A percentile compares a stretch with the other conserved stretches of the same genome.
These are phyloP conservation scores for Oryza coarctata DNA, from an alignment of 176 grass and related monocot genomes.

Conservation along the genomic window DNA sequence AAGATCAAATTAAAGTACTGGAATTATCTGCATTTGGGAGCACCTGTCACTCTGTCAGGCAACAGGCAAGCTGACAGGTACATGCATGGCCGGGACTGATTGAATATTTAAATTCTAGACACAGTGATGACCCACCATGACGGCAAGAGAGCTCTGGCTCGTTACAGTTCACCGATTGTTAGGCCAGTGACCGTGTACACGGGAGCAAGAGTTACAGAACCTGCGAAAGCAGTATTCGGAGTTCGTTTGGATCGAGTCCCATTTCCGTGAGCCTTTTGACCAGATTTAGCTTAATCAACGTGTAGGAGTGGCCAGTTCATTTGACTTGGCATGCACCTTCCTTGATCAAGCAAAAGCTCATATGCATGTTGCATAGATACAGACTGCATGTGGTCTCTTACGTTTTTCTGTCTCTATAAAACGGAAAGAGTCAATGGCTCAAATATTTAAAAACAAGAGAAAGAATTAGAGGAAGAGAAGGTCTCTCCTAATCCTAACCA, in stretches of 20 bases:
- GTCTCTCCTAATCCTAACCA: background rate
- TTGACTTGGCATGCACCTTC: slow-evolving; percentile 31
- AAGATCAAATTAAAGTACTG: background rate
- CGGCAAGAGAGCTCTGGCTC: background rate
- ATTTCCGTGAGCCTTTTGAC: background rate
- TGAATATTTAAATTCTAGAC: background rate
- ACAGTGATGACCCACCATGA: background rate
- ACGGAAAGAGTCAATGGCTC: background rate
- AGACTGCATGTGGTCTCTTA: background rate
- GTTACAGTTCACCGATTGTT: slow-evolving; percentile 1
- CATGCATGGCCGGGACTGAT: background rate
- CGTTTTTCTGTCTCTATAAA: background rate
- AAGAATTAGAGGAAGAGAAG: background rate
- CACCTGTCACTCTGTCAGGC: background rate
- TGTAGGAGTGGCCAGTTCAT: slow-evolving; percentile 14
- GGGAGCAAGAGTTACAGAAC: too few species aligned
- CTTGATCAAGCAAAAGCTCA: slow-evolving; percentile 6
- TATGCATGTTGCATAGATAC: slow-evolving; percentile 1
- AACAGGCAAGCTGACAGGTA: background rate
- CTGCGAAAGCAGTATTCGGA: background rate
- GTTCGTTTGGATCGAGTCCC: background rate
- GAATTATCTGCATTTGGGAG: background rate
- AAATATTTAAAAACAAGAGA: background rate
- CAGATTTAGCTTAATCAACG: slow-evolving; percentile 6
- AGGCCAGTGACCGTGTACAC: slow-evolving; percentile 11